Evolutionary conservation across 129 eudicot genomes (phyloP), one percentile per base, ranked within the genome.

Genomic region (Flaveria robusta): DNA sequence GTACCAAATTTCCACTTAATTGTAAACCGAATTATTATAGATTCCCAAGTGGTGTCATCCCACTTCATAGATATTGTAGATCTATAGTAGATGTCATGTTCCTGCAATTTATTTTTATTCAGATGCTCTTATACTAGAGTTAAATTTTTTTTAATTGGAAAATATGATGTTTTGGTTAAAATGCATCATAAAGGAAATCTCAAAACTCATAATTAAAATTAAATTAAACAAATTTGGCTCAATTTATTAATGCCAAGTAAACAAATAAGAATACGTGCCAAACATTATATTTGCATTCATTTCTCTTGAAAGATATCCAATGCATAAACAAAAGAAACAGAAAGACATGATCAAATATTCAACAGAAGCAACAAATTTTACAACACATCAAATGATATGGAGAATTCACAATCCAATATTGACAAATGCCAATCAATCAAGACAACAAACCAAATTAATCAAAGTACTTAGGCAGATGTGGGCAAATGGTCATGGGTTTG

Each of bases 401-500:
- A 46, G 26, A 78, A 60, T 29, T 78, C 82, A 78, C 72, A 78
- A 52, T 39, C 69, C 26, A 7, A 56, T 56, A 69, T 68, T 26
- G 39, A 69, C 70, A 77, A 46, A 69, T 69, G 16, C 49, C 62
- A 47, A 71, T 62, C 70, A 10, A 19, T 29, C 24, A 63, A 66
- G 22, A 68, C 13, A 45, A 16, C 55, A 76, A 59, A 46, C 37
- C 29, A 27, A 63, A 14, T 41, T 71, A 39, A 46, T 45, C 15
- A 77, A 42, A 52, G 39, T 34, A 34, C 46, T 75, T 80, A 77
- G 22, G 65, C 81, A 49, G 84, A 70, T 70, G 90, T 68, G 37
- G 90, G 86, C 80, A 86, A 74, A 70, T 86, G 90, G 13, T 78
- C 91, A 66, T 87, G 91, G 42, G 86, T 81, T 34, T 78, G 84